phyloP scores from a whole-genome alignment of 805 yeast species.

The Candida cerambycidarum region DNA sequence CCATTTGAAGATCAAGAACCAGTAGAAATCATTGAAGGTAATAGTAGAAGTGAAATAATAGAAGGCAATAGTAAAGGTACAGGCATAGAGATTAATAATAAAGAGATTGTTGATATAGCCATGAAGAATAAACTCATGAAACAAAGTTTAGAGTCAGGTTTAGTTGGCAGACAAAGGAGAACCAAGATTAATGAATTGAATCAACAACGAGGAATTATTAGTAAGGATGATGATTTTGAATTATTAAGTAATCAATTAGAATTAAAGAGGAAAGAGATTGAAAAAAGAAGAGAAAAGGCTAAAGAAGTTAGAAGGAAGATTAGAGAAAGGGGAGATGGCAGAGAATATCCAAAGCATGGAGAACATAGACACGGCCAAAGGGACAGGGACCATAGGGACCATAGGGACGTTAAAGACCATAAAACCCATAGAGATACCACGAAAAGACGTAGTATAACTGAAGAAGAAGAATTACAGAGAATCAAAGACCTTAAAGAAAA shows the following conservation, averaged over 20 bases:
- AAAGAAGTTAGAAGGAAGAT: background rate
- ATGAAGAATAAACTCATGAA: slow-evolving; percentile 4
- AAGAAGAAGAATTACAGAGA: slow-evolving; percentile 5
- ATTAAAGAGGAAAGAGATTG: slow-evolving; percentile 1
- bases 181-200: background rate
- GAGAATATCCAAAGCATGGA: background rate
- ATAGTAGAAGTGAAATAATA: background rate
- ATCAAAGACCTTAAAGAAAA: slow-evolving; percentile 3
- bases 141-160: slow-evolving; percentile 1
- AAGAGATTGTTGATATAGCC: background rate
- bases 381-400: background rate
- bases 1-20: background rate
- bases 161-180: slow-evolving; percentile 5
- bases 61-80: background rate
- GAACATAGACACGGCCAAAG: slow-evolving; percentile 4
- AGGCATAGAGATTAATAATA: background rate
- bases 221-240: slow-evolving; percentile 2
- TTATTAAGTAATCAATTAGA: slow-evolving; percentile 2
- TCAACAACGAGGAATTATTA: background rate
- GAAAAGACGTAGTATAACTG: background rate
- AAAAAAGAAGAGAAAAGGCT: background rate
- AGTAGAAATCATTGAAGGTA: background rate
- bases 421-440: background rate
- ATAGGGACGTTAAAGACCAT: background rate
- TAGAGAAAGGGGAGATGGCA: background rate